Evolutionary conservation across 345 rosid genomes (phyloP), one percentile per base, ranked within the genome.

Genomic region (Eucalyptus brandiana): DNA sequence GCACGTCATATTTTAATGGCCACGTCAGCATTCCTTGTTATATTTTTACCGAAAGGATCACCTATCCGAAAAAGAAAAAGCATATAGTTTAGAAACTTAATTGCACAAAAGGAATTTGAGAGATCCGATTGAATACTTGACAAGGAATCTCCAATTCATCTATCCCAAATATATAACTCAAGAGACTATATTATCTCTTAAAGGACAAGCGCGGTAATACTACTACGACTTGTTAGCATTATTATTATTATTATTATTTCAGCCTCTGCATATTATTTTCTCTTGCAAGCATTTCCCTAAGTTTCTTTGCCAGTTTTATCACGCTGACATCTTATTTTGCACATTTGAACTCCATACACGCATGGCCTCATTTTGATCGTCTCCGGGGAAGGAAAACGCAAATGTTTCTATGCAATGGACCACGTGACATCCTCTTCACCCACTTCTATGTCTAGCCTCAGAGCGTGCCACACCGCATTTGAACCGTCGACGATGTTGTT

Each of bases 401-500:
- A 28, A 12, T 3, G 23, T 15, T 58, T 51, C 72, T 92, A 92
- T 13, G 93, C 93, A 80, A 89, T 89, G 88, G 94, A 91, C 93
- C 94, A 94, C 8, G 90, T 91, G 19, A 94, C 90, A 24, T 89
- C 89, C 34, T 90, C 94, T 12, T 26, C 47, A 23, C 95, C 95
- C 23, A 45, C 30, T 5, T 86, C 86, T 34, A 69, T 87, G 12
- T 93, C 6, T 3, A 93, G 89, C 21, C 92, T 91, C 86, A 93
- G 40, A n/a, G 93, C 91, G 3, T 76, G 51, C 93, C 95, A 93
- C 32, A 94, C 94, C 2, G 92, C 92, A 26, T 91, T 91, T 14
- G 92, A 93, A 19, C 92, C 93, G 13, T 94, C 94, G 1, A 93
- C 94, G 32, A 92, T 88, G n/a, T 94, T 72, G 40, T 94, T 92